Conservation (phyloP, 352 stramenopile genomes). For the Pythium coloratum region DNA sequence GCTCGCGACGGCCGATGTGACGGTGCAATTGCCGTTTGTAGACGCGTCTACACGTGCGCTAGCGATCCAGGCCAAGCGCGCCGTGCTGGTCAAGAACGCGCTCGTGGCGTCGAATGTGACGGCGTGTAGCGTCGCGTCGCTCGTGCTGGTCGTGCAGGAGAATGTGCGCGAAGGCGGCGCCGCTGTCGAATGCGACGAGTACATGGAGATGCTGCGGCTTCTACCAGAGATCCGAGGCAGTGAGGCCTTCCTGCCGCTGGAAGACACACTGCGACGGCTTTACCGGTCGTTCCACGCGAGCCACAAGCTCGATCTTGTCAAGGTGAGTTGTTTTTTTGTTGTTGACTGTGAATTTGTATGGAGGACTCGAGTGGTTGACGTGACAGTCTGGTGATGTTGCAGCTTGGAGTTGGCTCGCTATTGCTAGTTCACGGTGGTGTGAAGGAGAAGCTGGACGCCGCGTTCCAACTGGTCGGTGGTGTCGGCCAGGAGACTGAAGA, state of each 20-base stretch:
- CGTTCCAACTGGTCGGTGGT: slow-evolving; percentile 39
- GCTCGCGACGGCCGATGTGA: slow-evolving; percentile 39
- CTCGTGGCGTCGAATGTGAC: slow-evolving; percentile 67
- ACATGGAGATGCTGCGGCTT: slow-evolving; percentile 55
- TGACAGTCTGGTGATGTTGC: not conserved
- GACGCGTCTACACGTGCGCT: slow-evolving; percentile 49
- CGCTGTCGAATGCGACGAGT: slow-evolving; percentile 50
- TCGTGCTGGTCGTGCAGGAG: slow-evolving; percentile 39
- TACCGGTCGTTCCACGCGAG: slow-evolving; percentile 63
- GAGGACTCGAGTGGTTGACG: not conserved
- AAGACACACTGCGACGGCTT: slow-evolving; percentile 66
- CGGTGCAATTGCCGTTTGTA: slow-evolving; percentile 61
- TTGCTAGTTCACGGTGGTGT: slow-evolving; percentile 51
- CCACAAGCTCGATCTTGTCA: slow-evolving; percentile 56
- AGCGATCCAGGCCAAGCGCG: slow-evolving; percentile 71
- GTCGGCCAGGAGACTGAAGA: slow-evolving; percentile 12
- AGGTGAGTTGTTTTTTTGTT: slow-evolving; percentile 31
- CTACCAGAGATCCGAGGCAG: slow-evolving; percentile 54
- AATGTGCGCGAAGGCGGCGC: slow-evolving; percentile 26
- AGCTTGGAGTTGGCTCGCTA: slow-evolving; percentile 60
- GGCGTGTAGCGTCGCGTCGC: slow-evolving; percentile 38
- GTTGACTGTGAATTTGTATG: not conserved
- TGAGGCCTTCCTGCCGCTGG: slow-evolving; percentile 62
- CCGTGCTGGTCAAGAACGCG: slow-evolving; percentile 63
- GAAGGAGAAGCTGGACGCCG: slow-evolving; percentile 57